Conservation (phyloP, 2,329 filamentous ascomycete species). For the Plenodomus biglobosus region DNA sequence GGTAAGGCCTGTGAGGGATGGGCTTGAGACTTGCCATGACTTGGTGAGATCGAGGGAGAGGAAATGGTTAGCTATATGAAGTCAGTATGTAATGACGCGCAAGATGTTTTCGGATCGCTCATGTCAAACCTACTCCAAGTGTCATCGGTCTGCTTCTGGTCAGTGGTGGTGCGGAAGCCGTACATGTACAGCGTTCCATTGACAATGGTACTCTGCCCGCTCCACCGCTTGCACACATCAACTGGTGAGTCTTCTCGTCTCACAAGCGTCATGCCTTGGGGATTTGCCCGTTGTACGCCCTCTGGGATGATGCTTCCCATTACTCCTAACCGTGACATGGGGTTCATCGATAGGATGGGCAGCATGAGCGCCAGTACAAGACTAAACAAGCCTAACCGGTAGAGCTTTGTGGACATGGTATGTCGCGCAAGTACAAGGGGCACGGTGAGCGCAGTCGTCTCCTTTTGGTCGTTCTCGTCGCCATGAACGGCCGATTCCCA, state of each 20-base stretch:
- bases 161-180: slow-evolving; percentile 65
- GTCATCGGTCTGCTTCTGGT: slow-evolving; percentile 59
- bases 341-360: slow-evolving; percentile 35
- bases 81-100: slow-evolving; percentile 5
- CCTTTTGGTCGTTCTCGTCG: slow-evolving; percentile 19
- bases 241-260: slow-evolving; percentile 37
- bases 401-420: slow-evolving; percentile 23
- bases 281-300: slow-evolving; percentile 18
- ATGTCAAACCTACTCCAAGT: slow-evolving; percentile 65
- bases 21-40: slow-evolving; percentile 68
- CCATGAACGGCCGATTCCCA: slow-evolving; percentile 34
- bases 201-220: slow-evolving; percentile 59
- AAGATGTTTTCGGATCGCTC: not conserved
- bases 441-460: slow-evolving; percentile 1
- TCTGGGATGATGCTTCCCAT: slow-evolving; percentile 29
- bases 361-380: slow-evolving; percentile 38
- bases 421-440: slow-evolving; percentile 6
- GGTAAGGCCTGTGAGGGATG: slow-evolving; percentile 63
- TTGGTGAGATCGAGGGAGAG: slow-evolving; percentile 70
- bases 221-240: slow-evolving; percentile 43
- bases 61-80: slow-evolving; percentile 60
- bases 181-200: slow-evolving; percentile 78
- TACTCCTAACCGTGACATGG: slow-evolving; percentile 29
- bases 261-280: slow-evolving; percentile 18
- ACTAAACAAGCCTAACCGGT: slow-evolving; percentile 32